These are phyloP conservation scores for Teratosphaeriaceae sp. DNA, from an alignment of 2,329 filamentous ascomycete genomes.

Conservation along the genomic window DNA sequence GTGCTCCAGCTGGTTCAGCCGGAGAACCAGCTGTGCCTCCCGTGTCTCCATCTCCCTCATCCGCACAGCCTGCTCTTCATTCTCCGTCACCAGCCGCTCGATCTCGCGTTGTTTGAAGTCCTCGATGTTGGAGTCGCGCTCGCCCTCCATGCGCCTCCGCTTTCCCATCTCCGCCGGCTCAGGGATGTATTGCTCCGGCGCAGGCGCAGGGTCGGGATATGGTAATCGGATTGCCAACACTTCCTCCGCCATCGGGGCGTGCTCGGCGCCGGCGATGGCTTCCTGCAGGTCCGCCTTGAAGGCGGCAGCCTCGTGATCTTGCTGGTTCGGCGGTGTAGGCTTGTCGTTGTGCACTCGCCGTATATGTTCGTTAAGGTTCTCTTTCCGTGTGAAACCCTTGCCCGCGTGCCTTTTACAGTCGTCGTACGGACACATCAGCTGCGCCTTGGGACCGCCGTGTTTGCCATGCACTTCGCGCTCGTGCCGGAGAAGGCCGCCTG, in stretches of 20 bases:
- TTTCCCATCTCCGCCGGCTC: slow-evolving; percentile 4
- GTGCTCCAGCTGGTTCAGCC: slow-evolving; percentile 4
- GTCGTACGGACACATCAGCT: slow-evolving; percentile 74
- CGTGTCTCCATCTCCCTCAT: slow-evolving; percentile 17
- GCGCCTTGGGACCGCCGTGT: slow-evolving; percentile 81
- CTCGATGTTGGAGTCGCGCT: too few relatives aligned
- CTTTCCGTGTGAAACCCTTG: slow-evolving; percentile 84
- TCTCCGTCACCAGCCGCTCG: slow-evolving; percentile 33
- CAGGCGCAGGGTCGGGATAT: background rate
- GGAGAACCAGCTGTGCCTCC: slow-evolving; percentile 6
- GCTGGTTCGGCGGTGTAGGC: background rate
- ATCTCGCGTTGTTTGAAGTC: slow-evolving; percentile 1
- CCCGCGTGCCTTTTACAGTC: slow-evolving; percentile 87
- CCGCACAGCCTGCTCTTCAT: slow-evolving; percentile 35
- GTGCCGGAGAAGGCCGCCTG: slow-evolving; percentile 80
- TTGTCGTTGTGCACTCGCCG: slow-evolving; percentile 64
- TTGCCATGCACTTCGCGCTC: slow-evolving; percentile 91
- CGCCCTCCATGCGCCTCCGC: background rate
- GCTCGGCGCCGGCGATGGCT: slow-evolving; percentile 11
- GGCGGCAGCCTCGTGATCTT: slow-evolving; percentile 10
- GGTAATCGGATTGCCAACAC: too few relatives aligned
- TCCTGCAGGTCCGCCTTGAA: slow-evolving; percentile 7
- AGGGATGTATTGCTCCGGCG: background rate
- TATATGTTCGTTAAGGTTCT: slow-evolving; percentile 90
- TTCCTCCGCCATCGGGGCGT: background rate